A percentile compares a stretch with the other conserved stretches of the same genome.
Evolutionary conservation across 2,329 filamentous ascomycete genomes (phyloP).

Genomic region (Cryphonectria nitschkei): DNA sequence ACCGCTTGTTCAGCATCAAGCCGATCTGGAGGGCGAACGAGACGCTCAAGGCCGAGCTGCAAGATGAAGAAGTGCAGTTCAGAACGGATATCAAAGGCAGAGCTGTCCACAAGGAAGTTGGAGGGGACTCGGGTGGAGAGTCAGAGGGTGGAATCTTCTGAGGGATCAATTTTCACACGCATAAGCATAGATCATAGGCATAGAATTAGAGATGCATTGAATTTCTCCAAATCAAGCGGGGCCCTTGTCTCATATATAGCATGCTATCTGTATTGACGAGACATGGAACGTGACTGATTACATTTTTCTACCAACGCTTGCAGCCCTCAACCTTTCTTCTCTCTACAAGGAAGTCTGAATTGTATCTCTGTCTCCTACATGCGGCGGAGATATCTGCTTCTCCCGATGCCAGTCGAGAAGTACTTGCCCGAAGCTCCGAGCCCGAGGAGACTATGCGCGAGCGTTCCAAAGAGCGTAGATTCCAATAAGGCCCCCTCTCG

Average conservation of each 20-base stretch:
- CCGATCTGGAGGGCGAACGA: conserved; percentile 50
- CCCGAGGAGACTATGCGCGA: not conserved
- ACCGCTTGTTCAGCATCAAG: conserved; percentile 60
- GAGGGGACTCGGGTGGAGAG: conserved; percentile 3
- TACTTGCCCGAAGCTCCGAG: not conserved
- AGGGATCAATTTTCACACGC: not conserved
- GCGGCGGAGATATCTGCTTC: not conserved
- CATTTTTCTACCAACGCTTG: not conserved
- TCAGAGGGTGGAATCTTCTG: not conserved
- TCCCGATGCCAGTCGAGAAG: not conserved
- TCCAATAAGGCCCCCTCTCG: not conserved
- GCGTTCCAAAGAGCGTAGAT: not conserved
- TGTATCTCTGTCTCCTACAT: not conserved
- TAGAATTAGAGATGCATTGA: not conserved
- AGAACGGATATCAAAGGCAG: conserved; percentile 28
- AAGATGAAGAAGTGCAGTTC: conserved; percentile 40
- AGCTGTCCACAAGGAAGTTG: conserved; percentile 10
- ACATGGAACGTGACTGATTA: conserved; percentile 46
- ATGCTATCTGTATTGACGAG: conserved; percentile 32
- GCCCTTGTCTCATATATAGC: too few relatives aligned
- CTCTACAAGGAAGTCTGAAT: not conserved
- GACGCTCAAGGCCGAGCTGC: conserved; percentile 48
- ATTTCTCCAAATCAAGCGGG: not conserved
- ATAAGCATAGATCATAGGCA: not conserved
- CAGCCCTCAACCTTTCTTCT: too few relatives aligned